These are phyloP conservation scores for Thyridium curvatum DNA, from an alignment of 2,329 filamentous ascomycete species.

Conservation along the genomic window DNA sequence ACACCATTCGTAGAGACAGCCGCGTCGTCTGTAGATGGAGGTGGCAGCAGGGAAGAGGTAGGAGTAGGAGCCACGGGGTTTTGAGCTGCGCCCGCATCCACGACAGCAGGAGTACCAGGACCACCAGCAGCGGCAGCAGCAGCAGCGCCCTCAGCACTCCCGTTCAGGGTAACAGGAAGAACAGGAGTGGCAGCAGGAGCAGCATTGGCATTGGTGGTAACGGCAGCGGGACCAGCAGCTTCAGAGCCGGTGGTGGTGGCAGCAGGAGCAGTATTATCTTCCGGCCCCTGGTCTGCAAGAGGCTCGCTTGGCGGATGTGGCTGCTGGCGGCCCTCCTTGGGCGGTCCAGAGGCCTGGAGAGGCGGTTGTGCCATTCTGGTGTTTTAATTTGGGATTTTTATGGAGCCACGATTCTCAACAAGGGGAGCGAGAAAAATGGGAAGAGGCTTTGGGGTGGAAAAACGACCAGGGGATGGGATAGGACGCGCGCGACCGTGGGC, in stretches of 20 bases:
- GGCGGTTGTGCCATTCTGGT: slow-evolving; percentile 26
- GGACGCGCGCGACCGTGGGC: slow-evolving; percentile 23
- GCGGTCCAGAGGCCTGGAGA: slow-evolving; percentile 3
- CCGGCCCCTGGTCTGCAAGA: too few relatives aligned
- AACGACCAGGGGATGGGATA: slow-evolving; percentile 7
- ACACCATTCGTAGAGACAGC: too few relatives aligned
- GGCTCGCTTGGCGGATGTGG: slow-evolving; percentile 4
- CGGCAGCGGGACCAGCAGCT: slow-evolving; percentile 3
- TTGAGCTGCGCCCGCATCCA: too few relatives aligned
- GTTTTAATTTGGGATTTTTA: slow-evolving; percentile 32
- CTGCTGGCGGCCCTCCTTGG: slow-evolving; percentile 5
- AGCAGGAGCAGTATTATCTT: not conserved
- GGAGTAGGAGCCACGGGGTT: too few relatives aligned
- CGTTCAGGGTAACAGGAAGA: slow-evolving; percentile 3
- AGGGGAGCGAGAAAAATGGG: slow-evolving; percentile 17
- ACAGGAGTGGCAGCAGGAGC: slow-evolving; percentile 8
- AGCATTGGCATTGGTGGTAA: slow-evolving; percentile 4
- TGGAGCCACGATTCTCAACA: slow-evolving; percentile 28
- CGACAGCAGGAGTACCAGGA: too few relatives aligned
- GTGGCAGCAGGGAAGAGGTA: too few relatives aligned
- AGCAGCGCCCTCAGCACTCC: too few relatives aligned
- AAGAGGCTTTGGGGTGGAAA: not conserved
- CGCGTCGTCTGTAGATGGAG: too few relatives aligned
- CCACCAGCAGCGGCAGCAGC: too few relatives aligned
- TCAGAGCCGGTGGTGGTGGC: slow-evolving; percentile 4